Evolutionary conservation across 768 basidiomycete genomes (phyloP).

Genomic region (Mycena amicta): DNA sequence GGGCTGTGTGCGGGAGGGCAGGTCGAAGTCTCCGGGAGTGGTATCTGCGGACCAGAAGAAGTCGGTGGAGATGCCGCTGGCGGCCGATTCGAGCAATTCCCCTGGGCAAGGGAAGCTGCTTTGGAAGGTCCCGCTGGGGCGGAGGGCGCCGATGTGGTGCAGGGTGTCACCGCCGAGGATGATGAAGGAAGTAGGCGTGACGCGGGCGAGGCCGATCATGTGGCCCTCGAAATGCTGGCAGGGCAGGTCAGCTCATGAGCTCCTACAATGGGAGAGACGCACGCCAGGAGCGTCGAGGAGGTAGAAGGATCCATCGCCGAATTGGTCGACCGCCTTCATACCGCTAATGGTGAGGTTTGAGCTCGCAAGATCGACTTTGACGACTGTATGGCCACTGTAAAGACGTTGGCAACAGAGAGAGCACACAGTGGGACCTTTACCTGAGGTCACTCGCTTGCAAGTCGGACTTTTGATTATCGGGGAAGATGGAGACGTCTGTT

Average conservation of each 20-base stretch:
- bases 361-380: conserved; percentile 4
- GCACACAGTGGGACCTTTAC: background rate
- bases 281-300: conserved; percentile 22
- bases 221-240: conserved; percentile 19
- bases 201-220: conserved; percentile 19
- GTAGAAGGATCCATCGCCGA: conserved; percentile 19
- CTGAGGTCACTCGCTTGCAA: conserved; percentile 16
- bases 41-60: conserved; percentile 12
- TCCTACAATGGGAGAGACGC: background rate
- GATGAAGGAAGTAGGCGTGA: conserved; percentile 19
- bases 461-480: background rate
- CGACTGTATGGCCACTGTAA: conserved; percentile 5
- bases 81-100: conserved; percentile 9
- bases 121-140: conserved; percentile 14
- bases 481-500: conserved; percentile 9
- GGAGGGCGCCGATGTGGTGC: conserved; percentile 22
- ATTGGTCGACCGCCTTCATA: conserved; percentile 13
- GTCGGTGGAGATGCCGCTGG: conserved; percentile 7
- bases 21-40: conserved; percentile 11
- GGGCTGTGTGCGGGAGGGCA: conserved; percentile 13
- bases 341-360: conserved; percentile 11
- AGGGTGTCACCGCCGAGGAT: conserved; percentile 19
- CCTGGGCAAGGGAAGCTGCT: conserved; percentile 17
- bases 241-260: background rate
- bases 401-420: no score